Percentiles rank a stretch among this genome's conserved stretches.
phyloP scores from a whole-genome alignment of 2,329 filamentous ascomycete genomes.

The Pseudogymnoascus sp. region DNA sequence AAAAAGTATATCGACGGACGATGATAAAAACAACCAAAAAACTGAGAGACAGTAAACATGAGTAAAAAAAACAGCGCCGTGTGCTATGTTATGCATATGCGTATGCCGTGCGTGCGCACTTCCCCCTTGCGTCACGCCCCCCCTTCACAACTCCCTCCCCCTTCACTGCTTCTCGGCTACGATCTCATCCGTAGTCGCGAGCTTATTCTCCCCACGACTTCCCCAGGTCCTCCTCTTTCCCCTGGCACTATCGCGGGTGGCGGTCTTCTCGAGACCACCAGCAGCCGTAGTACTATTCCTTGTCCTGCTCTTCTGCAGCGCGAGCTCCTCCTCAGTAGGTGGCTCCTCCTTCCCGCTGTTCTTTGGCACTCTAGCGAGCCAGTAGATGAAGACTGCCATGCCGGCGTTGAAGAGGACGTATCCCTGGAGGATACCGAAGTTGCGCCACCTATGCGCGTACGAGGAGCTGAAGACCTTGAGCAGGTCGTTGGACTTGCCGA shows the following conservation, averaged over 20 bases:
- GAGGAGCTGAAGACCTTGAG: constrained; percentile 41
- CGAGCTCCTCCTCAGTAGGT: constrained; percentile 4
- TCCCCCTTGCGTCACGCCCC: not conserved
- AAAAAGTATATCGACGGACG: not conserved
- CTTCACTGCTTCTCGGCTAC: not conserved
- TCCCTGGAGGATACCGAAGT: constrained; percentile 56
- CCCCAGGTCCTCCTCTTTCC: constrained; percentile 1
- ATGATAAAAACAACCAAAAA: not conserved
- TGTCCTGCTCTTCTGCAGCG: constrained; percentile 6
- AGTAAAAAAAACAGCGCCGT: not conserved
- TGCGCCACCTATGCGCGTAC: constrained; percentile 58
- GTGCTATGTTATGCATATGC: constrained; percentile 6
- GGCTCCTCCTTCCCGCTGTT: constrained; percentile 17
- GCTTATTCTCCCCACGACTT: not conserved
- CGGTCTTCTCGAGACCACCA: not conserved
- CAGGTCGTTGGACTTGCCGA: constrained; percentile 46
- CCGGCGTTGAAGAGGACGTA: constrained; percentile 50
- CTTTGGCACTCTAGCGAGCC: constrained; percentile 42
- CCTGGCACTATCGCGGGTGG: not conserved
- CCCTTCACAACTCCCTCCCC: not conserved
- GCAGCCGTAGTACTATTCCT: not conserved
- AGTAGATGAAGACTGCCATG: constrained; percentile 48
- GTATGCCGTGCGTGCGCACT: not conserved
- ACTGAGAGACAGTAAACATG: not conserved
- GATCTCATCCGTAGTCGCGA: not conserved